These are phyloP conservation scores for Austropuccinia psidii DNA, from an alignment of 1,284 basidiomycete species.

Conservation along the genomic window DNA sequence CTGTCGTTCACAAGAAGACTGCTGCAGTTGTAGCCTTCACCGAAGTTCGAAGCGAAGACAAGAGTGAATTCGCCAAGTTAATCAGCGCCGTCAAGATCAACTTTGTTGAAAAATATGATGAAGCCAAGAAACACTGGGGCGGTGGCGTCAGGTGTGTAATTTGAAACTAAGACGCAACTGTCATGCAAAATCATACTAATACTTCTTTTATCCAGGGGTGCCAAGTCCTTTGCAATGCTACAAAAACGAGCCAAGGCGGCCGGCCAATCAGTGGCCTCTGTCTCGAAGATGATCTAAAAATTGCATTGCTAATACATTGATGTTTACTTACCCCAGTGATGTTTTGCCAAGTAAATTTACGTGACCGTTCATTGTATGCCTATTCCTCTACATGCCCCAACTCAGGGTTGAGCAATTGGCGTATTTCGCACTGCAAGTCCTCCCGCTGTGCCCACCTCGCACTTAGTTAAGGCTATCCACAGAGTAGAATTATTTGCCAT, in stretches of 20 bases:
- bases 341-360: too few species aligned
- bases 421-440: too few species aligned
- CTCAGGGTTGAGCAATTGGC: too few species aligned
- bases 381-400: too few species aligned
- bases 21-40: conserved; percentile 81
- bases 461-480: too few species aligned
- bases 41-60: conserved; percentile 90
- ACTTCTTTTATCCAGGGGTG: not conserved
- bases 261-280: conserved; percentile 49
- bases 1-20: conserved; percentile 97
- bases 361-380: too few species aligned
- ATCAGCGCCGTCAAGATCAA: conserved; percentile 93
- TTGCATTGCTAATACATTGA: too few species aligned
- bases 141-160: conserved; percentile 87
- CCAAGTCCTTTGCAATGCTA: conserved; percentile 62
- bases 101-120: conserved; percentile 88
- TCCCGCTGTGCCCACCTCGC: too few species aligned
- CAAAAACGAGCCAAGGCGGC: conserved; percentile 87
- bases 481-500: too few species aligned
- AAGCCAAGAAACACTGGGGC: conserved; percentile 84
- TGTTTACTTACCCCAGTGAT: too few species aligned
- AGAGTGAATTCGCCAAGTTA: conserved; percentile 83
- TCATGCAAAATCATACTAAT: not conserved
- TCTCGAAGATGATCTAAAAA: conserved; percentile 26
- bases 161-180: not conserved